Percentiles rank a stretch among this genome's conserved stretches.
Conservation (phyloP, 345 rosid species). For the Populus simonii region DNA sequence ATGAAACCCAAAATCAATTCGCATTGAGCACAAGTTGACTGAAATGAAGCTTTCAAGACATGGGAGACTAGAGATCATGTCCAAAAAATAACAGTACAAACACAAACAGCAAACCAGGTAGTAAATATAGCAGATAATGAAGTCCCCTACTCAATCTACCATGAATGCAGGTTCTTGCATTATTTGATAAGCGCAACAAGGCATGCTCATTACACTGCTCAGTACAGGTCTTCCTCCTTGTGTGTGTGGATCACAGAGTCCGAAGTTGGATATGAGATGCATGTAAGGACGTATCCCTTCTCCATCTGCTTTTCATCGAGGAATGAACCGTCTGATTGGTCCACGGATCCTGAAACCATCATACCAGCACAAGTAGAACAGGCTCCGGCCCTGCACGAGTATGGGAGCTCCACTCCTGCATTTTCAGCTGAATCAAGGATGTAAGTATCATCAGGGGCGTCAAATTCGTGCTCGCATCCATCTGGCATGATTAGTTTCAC, state of each 20-base stretch:
- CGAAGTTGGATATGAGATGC: conserved; percentile 23
- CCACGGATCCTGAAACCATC: conserved; percentile 13
- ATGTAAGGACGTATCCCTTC: conserved; percentile 24
- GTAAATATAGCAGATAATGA: neutral
- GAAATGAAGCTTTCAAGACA: neutral
- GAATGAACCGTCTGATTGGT: conserved; percentile 28
- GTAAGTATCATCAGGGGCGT: conserved; percentile 23
- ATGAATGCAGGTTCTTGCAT: neutral
- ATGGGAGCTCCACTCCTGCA: conserved; percentile 32
- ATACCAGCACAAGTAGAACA: conserved; percentile 35
- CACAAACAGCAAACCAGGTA: neutral
- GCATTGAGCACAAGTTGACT: neutral
- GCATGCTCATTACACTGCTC: neutral
- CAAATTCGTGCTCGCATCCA: conserved; percentile 23
- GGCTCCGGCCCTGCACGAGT: conserved; percentile 30
- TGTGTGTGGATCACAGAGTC: conserved; percentile 28
- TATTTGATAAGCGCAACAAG: neutral
- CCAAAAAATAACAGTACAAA: neutral
- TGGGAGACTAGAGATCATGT: neutral
- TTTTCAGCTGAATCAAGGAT: conserved; percentile 27
- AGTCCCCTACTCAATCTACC: neutral
- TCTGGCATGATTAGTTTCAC: conserved; percentile 26
- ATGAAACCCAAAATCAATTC: neutral
- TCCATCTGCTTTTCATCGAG: conserved; percentile 21
- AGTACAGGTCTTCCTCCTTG: conserved; percentile 29